Evolutionary conservation across 768 basidiomycete species (phyloP).

Genomic region (Hygrophorus pudorinus): DNA sequence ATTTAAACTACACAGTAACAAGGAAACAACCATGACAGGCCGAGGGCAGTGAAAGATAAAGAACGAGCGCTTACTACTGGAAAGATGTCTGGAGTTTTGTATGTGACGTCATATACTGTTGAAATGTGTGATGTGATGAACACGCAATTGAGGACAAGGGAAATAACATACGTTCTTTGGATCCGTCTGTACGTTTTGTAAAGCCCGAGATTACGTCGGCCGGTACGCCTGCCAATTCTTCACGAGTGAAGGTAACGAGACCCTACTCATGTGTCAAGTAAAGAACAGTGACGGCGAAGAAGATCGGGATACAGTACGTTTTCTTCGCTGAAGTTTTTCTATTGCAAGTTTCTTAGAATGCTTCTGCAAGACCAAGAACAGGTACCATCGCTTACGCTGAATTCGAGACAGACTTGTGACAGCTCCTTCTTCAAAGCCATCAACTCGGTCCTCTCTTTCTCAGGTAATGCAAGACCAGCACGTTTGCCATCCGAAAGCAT

Average conservation of each 20-base stretch:
- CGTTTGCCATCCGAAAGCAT: constrained; percentile 73
- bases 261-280: constrained; percentile 29
- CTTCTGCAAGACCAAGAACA: neutral
- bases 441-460: constrained; percentile 47
- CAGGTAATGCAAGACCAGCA: constrained; percentile 65
- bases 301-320: constrained; percentile 32
- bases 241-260: constrained; percentile 49
- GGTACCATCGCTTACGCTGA: constrained; percentile 41
- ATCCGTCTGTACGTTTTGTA: constrained; percentile 49
- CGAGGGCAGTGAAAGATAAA: neutral
- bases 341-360: constrained; percentile 2
- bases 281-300: neutral
- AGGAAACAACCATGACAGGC: neutral
- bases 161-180: constrained; percentile 67
- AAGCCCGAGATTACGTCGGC: constrained; percentile 73
- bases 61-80: constrained; percentile 5
- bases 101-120: constrained; percentile 6
- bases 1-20: constrained; percentile 53
- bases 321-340: constrained; percentile 91
- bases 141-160: constrained; percentile 49
- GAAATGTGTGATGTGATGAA: neutral
- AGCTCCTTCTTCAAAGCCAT: constrained; percentile 65
- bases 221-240: constrained; percentile 76
- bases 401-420: constrained; percentile 67
- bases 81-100: constrained; percentile 11